A percentile compares a stretch with the other conserved stretches of the same genome.
These are phyloP conservation scores for Cyclotella kingstonii DNA, from an alignment of 108 stramenopile genomes.

Conservation along the genomic window DNA sequence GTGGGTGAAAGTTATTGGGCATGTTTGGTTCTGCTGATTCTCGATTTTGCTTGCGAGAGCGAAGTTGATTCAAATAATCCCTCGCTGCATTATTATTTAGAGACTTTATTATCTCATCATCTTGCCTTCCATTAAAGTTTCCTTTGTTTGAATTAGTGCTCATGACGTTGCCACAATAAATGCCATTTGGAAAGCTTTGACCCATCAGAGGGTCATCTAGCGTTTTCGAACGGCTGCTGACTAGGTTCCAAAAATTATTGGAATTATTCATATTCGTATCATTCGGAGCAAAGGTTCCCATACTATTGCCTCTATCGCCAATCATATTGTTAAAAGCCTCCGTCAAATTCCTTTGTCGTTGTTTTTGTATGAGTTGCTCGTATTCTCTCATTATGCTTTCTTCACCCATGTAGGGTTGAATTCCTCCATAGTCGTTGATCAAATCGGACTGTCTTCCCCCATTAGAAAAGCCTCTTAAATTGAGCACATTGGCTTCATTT, in stretches of 20 bases:
- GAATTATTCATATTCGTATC: conserved; percentile 3
- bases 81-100: conserved; percentile 28
- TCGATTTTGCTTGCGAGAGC: conserved; percentile 21
- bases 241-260: neutral
- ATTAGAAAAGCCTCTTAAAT: neutral
- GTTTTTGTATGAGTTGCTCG: conserved; percentile 42
- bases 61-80: conserved; percentile 36
- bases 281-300: neutral
- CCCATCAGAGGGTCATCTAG: neutral
- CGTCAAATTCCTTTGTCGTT: conserved; percentile 26
- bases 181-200: too few relatives aligned
- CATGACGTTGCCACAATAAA: too few relatives aligned
- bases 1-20: neutral
- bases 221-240: neutral
- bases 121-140: neutral
- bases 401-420: conserved; percentile 39
- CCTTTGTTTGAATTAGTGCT: too few relatives aligned
- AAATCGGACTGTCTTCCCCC: conserved; percentile 21
- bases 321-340: neutral
- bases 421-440: conserved; percentile 12
- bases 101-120: neutral
- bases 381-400: conserved; percentile 34
- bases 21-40: neutral
- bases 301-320: neutral
- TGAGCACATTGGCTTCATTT: neutral